Evolutionary conservation across 73 alveolate species (phyloP).

Genomic region (Tetrahymena elliotti): DNA sequence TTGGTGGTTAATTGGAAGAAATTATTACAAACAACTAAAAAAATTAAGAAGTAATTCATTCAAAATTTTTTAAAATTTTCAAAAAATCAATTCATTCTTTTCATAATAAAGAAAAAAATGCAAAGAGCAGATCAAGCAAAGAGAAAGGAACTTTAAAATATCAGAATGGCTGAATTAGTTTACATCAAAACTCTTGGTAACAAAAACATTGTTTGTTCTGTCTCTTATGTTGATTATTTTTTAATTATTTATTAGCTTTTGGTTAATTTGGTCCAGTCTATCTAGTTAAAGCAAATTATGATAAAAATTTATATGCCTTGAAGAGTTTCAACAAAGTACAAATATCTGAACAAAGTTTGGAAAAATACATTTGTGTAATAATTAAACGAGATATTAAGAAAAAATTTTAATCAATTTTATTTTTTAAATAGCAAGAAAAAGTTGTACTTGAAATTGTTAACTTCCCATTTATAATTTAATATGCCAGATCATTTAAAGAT

Average conservation of each 20-base stretch:
- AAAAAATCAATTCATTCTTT: background rate
- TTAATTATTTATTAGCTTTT: background rate
- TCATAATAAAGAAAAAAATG: background rate
- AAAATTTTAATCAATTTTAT: too few relatives aligned
- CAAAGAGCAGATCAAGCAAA: slow-evolving; percentile 18
- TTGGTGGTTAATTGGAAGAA: slow-evolving; percentile 28
- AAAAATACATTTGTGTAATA: slow-evolving; percentile 3
- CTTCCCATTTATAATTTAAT: slow-evolving; percentile 49
- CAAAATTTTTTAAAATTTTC: background rate
- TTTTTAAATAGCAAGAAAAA: slow-evolving; percentile 14
- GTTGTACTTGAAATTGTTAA: slow-evolving; percentile 27
- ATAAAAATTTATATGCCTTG: slow-evolving; percentile 17
- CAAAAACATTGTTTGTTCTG: background rate
- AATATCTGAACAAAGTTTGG: slow-evolving; percentile 15
- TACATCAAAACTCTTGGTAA: slow-evolving; percentile 4
- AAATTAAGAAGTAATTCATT: background rate
- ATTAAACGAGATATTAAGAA: background rate
- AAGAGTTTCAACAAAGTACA: slow-evolving; percentile 23
- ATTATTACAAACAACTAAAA: slow-evolving; percentile 13
- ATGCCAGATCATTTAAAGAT: slow-evolving; percentile 51
- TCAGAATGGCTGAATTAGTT: slow-evolving; percentile 2
- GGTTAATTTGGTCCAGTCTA: slow-evolving; percentile 37
- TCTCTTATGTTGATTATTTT: background rate
- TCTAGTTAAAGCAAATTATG: slow-evolving; percentile 31
- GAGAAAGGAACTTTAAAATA: slow-evolving; percentile 18